phyloP scores from a whole-genome alignment of 2,329 filamentous ascomycete genomes.

The Plectosphaerella sp. region DNA sequence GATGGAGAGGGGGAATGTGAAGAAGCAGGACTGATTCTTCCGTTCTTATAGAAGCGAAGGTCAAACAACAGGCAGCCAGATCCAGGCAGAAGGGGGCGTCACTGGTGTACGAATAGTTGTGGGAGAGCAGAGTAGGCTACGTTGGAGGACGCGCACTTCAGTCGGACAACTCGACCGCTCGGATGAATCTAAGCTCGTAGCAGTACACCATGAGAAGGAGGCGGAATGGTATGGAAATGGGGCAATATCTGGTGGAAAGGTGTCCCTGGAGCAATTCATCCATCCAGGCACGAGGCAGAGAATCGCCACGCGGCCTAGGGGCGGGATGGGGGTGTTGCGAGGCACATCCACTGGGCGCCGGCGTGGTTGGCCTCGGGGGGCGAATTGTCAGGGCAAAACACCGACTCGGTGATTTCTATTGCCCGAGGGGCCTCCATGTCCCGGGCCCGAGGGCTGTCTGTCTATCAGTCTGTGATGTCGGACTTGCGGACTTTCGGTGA shows the following conservation, averaged over 20 bases:
- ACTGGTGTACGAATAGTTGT: not conserved
- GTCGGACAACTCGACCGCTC: too few relatives aligned
- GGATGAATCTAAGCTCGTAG: too few relatives aligned
- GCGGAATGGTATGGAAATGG: slow-evolving; percentile 10
- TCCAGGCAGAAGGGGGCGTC: too few relatives aligned
- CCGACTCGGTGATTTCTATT: too few relatives aligned
- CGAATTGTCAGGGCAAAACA: not conserved
- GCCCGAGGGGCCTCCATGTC: too few relatives aligned
- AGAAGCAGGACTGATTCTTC: too few relatives aligned
- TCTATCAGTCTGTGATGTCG: too few relatives aligned
- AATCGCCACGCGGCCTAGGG: slow-evolving; percentile 11
- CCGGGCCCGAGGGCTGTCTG: too few relatives aligned
- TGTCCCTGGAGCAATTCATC: too few relatives aligned
- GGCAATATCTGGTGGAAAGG: not conserved
- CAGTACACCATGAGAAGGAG: slow-evolving; percentile 3
- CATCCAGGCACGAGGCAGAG: slow-evolving; percentile 6
- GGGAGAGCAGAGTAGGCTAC: slow-evolving; percentile 4
- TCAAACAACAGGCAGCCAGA: too few relatives aligned
- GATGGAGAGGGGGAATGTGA: too few relatives aligned
- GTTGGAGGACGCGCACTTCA: slow-evolving; percentile 4
- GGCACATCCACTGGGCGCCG: not conserved
- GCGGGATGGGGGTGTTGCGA: not conserved
- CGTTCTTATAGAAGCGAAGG: not conserved
- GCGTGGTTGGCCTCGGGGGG: not conserved
- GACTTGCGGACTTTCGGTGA: too few relatives aligned